Base-by-base conservation (phyloP, 179 eudicot genomes). In the Pouteria campechiana region DNA sequence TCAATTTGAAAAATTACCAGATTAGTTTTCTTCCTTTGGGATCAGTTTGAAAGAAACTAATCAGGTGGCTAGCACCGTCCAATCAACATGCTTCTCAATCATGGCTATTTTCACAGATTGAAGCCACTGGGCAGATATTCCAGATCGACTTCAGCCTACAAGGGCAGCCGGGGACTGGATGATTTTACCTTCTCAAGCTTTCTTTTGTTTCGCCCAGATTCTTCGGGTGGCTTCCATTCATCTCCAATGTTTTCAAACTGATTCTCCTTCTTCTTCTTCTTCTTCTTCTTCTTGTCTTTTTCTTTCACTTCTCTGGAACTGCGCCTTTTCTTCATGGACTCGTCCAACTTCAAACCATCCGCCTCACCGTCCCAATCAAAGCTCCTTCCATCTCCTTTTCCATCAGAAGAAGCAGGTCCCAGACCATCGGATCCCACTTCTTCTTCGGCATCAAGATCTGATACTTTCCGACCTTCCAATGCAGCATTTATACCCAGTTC, bases 111-210 rank as follows among this genome's bases (percentile, higher is more conserved):
- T n/a, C n/a, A n/a, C n/a, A n/a, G n/a, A n/a, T n/a, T n/a, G n/a
- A n/a, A n/a, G n/a, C n/a, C n/a, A n/a, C n/a, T n/a, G n/a, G n/a
- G n/a, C n/a, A 54, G 3, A 25, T 19, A 6, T 33, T 16, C 27
- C 13, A 29, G 3, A 31, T 14, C 4, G 0, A 10, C 15, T 9
- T n/a, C 15, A 11, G 8, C 33, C 11, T 9, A 15, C 32, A 2
- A 9, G 22, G 8, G 16, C 10, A 14, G 17, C 11, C 11, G 0
- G 10, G 2, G 14, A 27, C 3, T 2, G 29, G 7, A 0, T 14
- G 30, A 9, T 15, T 51, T 23, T 58, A 82, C 96, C 69, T 76
- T 67, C 23, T 60, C 69, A 51, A 73, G 75, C 54, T 55, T 79
- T 31, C 70, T 57, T 53, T 61, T 78, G 13, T 45, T 58, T 2